Base-by-base conservation (phyloP, 371 early-diverging fungal species). In the Chytridium lagenaria region DNA sequence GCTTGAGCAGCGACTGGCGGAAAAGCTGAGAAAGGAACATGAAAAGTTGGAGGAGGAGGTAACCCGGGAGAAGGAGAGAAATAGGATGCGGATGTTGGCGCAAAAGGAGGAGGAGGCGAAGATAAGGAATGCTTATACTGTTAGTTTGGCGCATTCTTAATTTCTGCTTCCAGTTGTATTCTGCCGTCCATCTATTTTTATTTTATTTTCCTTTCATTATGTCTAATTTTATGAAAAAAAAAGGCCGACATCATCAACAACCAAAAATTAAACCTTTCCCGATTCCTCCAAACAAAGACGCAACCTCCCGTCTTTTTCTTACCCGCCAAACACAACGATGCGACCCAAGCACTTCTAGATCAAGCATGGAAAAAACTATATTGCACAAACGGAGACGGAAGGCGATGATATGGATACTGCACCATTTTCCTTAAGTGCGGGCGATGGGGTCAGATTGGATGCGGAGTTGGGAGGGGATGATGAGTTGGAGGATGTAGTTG, bases 301-400 rank as follows among this genome's bases (percentile, higher is more conserved):
- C 50, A 78, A 51, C 88, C 88, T 34, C 37, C 61, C 37, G 70
- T 89, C n/a, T 85, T 80, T 59, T 89, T 83, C 65, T 75, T 84
- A 51, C 89, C 89, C 23, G 78, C 78, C 10, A 83, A 80, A 55
- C 69, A 59, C 59, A 74, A n/a, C 34, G 75, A 74, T 22, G 51
- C 50, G 22, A 63, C 70, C 37, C 61, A 3, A 2, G 49, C n/a
- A 7, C 2, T 63, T 3, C 63, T 74, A 10, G 70, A 74, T 3
- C 65, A 69, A 3, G 55, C 26, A 26, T 55, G 55, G 55, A 55
- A 55, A 30, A 30, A 36, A 19, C 30, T 26, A 3, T 12, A 36
- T 37, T 36, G 36, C 33, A 63, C 33, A 28, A 36, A 36, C 10
- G 63, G 37, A 31, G 34, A 15, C 36, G 26, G 63, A 30, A 63